These are phyloP conservation scores for Solanum arcanum DNA, from an alignment of 257 asterid genomes.

Conservation along the genomic window DNA sequence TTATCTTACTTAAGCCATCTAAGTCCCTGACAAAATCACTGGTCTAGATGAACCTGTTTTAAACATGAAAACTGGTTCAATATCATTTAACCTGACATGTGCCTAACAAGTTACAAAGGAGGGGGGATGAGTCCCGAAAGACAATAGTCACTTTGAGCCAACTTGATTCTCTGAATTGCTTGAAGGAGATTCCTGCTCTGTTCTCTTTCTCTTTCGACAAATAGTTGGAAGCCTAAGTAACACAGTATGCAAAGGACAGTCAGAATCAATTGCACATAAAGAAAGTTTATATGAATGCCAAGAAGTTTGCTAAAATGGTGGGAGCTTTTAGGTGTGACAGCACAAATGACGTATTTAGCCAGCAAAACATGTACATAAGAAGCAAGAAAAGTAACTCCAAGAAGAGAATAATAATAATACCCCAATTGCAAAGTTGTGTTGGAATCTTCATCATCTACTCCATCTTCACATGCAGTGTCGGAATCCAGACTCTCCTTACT, in stretches of 20 bases:
- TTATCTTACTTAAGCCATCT: neutral
- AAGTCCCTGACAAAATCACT: neutral
- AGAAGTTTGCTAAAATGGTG: neutral
- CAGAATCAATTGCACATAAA: neutral
- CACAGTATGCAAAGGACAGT: neutral
- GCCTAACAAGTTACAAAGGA: neutral
- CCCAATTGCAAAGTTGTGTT: slow-evolving; percentile 48
- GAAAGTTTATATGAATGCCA: neutral
- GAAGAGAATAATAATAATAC: slow-evolving; percentile 6
- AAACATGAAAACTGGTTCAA: neutral
- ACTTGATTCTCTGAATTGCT: slow-evolving; percentile 8
- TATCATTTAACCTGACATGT: neutral
- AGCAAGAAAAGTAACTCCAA: neutral
- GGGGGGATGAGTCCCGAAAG: neutral
- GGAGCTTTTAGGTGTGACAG: neutral
- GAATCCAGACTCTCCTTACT: slow-evolving; percentile 30
- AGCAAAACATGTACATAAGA: neutral
- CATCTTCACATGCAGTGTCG: slow-evolving; percentile 26
- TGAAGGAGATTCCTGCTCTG: slow-evolving; percentile 28
- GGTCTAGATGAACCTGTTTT: neutral
- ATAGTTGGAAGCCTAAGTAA: slow-evolving; percentile 40
- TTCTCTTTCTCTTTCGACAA: slow-evolving; percentile 24
- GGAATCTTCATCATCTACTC: slow-evolving; percentile 36
- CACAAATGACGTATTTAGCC: neutral
- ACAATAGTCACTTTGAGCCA: neutral